Conservation (phyloP, 345 rosid genomes). For the Eucalyptus melliodora region DNA sequence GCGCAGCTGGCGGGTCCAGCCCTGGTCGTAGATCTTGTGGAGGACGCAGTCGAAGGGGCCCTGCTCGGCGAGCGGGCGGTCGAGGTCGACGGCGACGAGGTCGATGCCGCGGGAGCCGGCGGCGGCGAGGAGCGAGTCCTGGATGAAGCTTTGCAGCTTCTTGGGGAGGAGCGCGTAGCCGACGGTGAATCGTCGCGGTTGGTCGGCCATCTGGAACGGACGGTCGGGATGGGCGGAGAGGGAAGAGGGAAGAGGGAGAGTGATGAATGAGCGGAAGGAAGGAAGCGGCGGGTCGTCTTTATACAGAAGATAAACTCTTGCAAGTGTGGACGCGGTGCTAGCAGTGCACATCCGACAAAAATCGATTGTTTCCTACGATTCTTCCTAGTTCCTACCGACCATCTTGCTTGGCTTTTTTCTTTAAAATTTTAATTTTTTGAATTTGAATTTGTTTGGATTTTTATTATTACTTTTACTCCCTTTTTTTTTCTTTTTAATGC, state of each 20-base stretch:
- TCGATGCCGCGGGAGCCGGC: conserved; percentile 31
- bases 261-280: background rate
- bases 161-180: conserved; percentile 50
- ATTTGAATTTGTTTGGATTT: too few species aligned
- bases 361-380: too few species aligned
- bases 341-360: too few species aligned
- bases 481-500: too few species aligned
- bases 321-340: too few species aligned
- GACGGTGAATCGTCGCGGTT: conserved; percentile 9
- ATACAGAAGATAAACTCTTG: too few species aligned
- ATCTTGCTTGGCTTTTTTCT: too few species aligned
- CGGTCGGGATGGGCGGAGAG: background rate
- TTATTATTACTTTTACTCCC: too few species aligned
- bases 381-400: too few species aligned
- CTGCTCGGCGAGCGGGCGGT: conserved; percentile 26
- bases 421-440: too few species aligned
- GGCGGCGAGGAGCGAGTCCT: conserved; percentile 15
- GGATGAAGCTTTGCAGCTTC: conserved; percentile 43
- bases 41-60: conserved; percentile 50
- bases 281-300: background rate
- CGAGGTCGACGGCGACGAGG: conserved; percentile 24
- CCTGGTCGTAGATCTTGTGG: conserved; percentile 44
- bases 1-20: conserved; percentile 28
- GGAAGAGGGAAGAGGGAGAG: background rate
- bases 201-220: conserved; percentile 14